These are phyloP conservation scores for Sugiyamaella qingdaonensis DNA, from an alignment of 805 yeast genomes.

Conservation along the genomic window DNA sequence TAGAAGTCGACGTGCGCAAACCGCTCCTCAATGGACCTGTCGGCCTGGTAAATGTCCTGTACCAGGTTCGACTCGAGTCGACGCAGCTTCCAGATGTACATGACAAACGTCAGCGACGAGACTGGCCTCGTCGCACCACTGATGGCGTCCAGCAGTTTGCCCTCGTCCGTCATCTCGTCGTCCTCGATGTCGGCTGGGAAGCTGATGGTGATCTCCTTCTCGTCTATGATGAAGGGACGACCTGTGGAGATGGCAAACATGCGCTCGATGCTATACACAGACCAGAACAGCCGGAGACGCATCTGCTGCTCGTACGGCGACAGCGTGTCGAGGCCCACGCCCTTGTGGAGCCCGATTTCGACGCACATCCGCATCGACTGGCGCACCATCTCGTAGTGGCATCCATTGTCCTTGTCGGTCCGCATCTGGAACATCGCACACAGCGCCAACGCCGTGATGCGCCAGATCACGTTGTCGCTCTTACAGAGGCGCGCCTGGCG, in stretches of 20 bases:
- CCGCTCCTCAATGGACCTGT: conserved; percentile 34
- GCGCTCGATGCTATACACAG: conserved; percentile 57
- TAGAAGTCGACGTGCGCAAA: conserved; percentile 48
- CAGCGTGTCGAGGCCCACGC: conserved; percentile 20
- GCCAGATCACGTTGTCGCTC: conserved; percentile 37
- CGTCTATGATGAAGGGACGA: conserved; percentile 51
- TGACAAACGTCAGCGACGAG: conserved; percentile 42
- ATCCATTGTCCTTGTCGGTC: conserved; percentile 57
- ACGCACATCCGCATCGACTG: conserved; percentile 49
- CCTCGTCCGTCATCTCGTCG: conserved; percentile 15
- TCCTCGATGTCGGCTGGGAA: conserved; percentile 22
- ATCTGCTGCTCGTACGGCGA: conserved; percentile 31
- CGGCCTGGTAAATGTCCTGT: conserved; percentile 43
- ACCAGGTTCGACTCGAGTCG: conserved; percentile 58
- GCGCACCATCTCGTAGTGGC: conserved; percentile 48
- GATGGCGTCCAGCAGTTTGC: conserved; percentile 4
- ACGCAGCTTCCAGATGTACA: conserved; percentile 53
- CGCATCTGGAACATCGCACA: conserved; percentile 53
- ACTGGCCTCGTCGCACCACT: conserved; percentile 15
- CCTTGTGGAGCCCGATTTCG: conserved; percentile 19
- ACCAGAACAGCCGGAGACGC: conserved; percentile 58
- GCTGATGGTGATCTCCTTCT: conserved; percentile 38
- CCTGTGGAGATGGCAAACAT: conserved; percentile 60
- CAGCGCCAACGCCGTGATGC: conserved; percentile 50
- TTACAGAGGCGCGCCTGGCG: conserved; percentile 49